Evolutionary conservation across 1,284 basidiomycete genomes (phyloP).

Genomic region (Ceratobasidium sp.): DNA sequence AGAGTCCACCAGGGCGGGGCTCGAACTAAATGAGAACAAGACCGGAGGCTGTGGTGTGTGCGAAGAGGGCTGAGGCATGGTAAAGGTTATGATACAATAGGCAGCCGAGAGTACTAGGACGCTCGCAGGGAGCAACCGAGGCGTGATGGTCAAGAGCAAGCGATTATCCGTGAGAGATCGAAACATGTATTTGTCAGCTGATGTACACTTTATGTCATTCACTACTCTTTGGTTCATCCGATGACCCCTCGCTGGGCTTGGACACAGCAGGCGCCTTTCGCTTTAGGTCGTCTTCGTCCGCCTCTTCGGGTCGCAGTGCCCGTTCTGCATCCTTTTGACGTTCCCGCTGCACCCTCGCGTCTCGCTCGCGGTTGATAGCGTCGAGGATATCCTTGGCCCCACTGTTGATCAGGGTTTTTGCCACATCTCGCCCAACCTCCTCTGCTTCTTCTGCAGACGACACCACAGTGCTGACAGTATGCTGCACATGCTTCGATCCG

Average conservation of each 20-base stretch:
- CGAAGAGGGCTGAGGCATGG: slow-evolving; percentile 47
- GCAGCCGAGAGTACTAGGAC: slow-evolving; percentile 50
- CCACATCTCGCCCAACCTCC: slow-evolving; percentile 70
- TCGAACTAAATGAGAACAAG: slow-evolving; percentile 74
- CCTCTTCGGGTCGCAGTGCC: slow-evolving; percentile 5
- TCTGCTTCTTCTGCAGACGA: slow-evolving; percentile 68
- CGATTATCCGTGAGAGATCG: slow-evolving; percentile 36
- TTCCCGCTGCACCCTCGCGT: slow-evolving; percentile 51
- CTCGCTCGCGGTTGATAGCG: slow-evolving; percentile 75
- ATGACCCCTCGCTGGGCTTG: background rate
- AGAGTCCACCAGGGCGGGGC: slow-evolving; percentile 62
- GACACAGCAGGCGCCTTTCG: slow-evolving; percentile 4
- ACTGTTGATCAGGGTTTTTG: slow-evolving; percentile 64
- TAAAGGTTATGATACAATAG: background rate
- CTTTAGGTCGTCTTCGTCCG: slow-evolving; percentile 8
- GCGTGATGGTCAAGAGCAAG: slow-evolving; percentile 48
- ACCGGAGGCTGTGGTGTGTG: slow-evolving; percentile 61
- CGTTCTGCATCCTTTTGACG: slow-evolving; percentile 35
- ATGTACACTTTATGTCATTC: slow-evolving; percentile 18
- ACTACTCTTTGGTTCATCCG: background rate
- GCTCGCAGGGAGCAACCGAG: slow-evolving; percentile 53
- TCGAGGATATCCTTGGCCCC: slow-evolving; percentile 82
- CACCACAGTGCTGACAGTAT: slow-evolving; percentile 58
- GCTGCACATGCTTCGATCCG: slow-evolving; percentile 73
- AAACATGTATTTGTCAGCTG: slow-evolving; percentile 29